Base-by-base conservation (phyloP, 176 grass and related monocot species). In the Eleusine coracana region DNA sequence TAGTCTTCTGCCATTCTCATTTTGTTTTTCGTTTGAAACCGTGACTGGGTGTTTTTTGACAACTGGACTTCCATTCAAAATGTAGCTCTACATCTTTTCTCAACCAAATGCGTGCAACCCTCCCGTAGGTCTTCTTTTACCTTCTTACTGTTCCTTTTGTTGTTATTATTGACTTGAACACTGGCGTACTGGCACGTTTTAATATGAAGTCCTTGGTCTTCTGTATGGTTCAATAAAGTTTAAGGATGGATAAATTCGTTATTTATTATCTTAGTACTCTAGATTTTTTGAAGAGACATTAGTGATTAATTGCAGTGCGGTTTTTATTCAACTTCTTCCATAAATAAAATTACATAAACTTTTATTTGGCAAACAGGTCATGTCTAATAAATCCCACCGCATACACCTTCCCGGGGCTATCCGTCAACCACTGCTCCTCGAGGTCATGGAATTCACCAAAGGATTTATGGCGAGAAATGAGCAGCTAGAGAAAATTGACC, bases 361-460 rank as follows among this genome's bases (percentile, higher is more conserved):
- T 63, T 80, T 78, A 66, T 55, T 87, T 82, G 27, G 73, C 80
- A 76, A 80, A 79, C 67, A 97, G 92, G 81, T 82, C 73, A 72
- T 89, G 20, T 42, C 66, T 78, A 84, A 87, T 37, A 88, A 80
- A 83, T 78, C 75, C 74, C 76, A 89, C 79, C 63, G 67, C 11
- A 46, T 74, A 78, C 92, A 89, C 60, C 90, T 98, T 81, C 95
- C 95, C 42, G 84, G 74, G 75, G 80, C 85, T 86, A 89, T 98
- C 79, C 90, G 87, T 67, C 87, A 93, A 69, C 92, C 86, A 56
- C 84, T 98, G 77, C 71, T 98, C 85, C 75, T 83, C 61, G 92
- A 94, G 90, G 78, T 98, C 70, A 71, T 86, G 60, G 92, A 98
- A 58, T 83, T 91, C 61, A 66, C 86, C 38, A 85, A 92, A 90